Evolutionary conservation across 1,284 basidiomycete genomes (phyloP).

Genomic region (Pascua sp.): DNA sequence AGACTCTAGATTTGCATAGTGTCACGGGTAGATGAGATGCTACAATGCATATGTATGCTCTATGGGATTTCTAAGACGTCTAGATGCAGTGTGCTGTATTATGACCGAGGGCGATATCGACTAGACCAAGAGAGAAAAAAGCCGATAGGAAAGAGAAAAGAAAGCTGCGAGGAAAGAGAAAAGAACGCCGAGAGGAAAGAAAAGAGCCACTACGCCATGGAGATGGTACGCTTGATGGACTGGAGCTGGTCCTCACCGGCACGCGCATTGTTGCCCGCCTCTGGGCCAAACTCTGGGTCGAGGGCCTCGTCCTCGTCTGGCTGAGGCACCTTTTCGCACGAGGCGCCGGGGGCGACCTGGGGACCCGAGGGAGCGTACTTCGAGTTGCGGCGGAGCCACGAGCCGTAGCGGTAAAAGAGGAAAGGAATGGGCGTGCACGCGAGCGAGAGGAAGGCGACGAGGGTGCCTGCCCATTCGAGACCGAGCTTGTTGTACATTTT

Average conservation of each 20-base stretch:
- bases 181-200: too few relatives aligned
- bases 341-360: too few relatives aligned
- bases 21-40: too few relatives aligned
- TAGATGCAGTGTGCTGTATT: too few relatives aligned
- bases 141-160: too few relatives aligned
- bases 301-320: conserved; percentile 22
- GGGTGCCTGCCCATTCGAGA: conserved; percentile 37
- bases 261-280: conserved; percentile 26
- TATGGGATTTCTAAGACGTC: too few relatives aligned
- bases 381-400: conserved; percentile 38
- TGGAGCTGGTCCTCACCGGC: neutral
- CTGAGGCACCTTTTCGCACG: conserved; percentile 7
- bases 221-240: neutral
- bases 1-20: too few relatives aligned
- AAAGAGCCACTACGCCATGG: neutral
- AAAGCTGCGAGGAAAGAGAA: too few relatives aligned
- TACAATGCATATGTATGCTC: too few relatives aligned
- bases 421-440: conserved; percentile 59
- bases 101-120: too few relatives aligned
- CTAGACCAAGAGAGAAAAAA: too few relatives aligned
- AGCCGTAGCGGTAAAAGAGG: conserved; percentile 51
- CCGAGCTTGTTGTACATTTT: conserved; percentile 47
- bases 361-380: conserved; percentile 4
- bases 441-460: conserved; percentile 60
- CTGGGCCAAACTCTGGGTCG: conserved; percentile 35